These are phyloP conservation scores for Pyrenopolyporus hunteri DNA, from an alignment of 495 filamentous ascomycete genomes.

Conservation along the genomic window DNA sequence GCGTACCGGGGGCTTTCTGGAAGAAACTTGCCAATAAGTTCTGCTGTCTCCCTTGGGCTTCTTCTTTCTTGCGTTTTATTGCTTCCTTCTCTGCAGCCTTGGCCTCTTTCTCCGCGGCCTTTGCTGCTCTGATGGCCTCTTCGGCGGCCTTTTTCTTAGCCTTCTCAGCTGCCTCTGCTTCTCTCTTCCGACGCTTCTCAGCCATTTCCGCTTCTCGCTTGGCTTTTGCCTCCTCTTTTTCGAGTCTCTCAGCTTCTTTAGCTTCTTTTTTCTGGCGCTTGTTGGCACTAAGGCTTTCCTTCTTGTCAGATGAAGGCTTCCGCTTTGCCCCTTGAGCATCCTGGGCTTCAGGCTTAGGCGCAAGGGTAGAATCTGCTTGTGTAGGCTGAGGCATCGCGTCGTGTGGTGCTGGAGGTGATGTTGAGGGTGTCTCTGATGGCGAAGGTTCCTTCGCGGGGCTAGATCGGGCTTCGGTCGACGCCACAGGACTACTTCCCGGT, in stretches of 20 bases:
- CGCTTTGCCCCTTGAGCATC: conserved; percentile 14
- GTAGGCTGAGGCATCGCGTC: not conserved
- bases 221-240: not conserved
- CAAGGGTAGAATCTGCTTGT: not conserved
- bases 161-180: conserved; percentile 53
- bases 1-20: conserved; percentile 41
- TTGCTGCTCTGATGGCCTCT: conserved; percentile 50
- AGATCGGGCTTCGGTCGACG: conserved; percentile 45
- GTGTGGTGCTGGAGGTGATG: conserved; percentile 1
- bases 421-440: conserved; percentile 37
- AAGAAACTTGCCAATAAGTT: conserved; percentile 61
- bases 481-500: conserved; percentile 40
- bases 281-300: not conserved
- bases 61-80: conserved; percentile 54
- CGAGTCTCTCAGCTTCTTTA: not conserved
- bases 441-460: conserved; percentile 42
- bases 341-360: conserved; percentile 9
- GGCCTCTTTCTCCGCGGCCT: conserved; percentile 46
- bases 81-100: conserved; percentile 47
- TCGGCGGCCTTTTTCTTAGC: conserved; percentile 57
- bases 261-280: not conserved
- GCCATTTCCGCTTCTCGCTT: conserved; percentile 52
- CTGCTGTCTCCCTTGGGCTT: conserved; percentile 69
- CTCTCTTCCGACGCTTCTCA: conserved; percentile 59
- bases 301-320: conserved; percentile 1